Base-by-base conservation (phyloP, 2,329 filamentous ascomycete species). In the Chrysosporium keratinophilum region DNA sequence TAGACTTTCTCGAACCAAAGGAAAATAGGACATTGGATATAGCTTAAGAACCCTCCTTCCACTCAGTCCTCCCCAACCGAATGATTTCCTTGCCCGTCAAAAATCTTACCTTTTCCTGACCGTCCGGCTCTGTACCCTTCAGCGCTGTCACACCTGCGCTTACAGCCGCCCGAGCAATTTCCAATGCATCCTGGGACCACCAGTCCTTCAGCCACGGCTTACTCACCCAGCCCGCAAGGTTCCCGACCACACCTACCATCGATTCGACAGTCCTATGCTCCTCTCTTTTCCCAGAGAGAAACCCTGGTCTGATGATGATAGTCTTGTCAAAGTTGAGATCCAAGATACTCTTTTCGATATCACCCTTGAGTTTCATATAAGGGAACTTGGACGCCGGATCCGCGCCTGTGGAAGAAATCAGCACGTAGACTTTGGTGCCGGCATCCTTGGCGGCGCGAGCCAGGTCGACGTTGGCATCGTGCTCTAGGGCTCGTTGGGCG, bases 401-500 rank as follows among this genome's bases (percentile, higher is more conserved):
- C n/a, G 73, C 75, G 49, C 69, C 70, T 0, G 63, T 72, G 19
- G 78, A 76, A 0, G 85, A 89, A 54, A 95, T 77, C 59, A 94
- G 82, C 19, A 96, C 83, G 64, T 85, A 94, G 1, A 84, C 84
- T 60, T 81, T 81, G 10, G 81, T 78, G 35, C 88, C 88, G 0
- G 83, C 80, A 3, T 77, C 78, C 65, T 84, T 87, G 42, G 90
- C 88, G 0, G 85, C 82, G 57, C 79, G 78, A 2, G 87, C 89
- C 20, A 95, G 76, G 59, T 84, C 83, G 47, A 94, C 69, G 69
- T 95, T 95, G 43, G 95, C 76, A 64, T 93, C 88, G 65, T 89
- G 81, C 72, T 96, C 91, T 59, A 96, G 87, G 65, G 87, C 86
- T 73, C 88, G 85, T 71, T 96, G 91, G 57, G 83, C 82, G 28